Conservation (phyloP, 169 alveolate species). For the Cystoisospora suis region DNA sequence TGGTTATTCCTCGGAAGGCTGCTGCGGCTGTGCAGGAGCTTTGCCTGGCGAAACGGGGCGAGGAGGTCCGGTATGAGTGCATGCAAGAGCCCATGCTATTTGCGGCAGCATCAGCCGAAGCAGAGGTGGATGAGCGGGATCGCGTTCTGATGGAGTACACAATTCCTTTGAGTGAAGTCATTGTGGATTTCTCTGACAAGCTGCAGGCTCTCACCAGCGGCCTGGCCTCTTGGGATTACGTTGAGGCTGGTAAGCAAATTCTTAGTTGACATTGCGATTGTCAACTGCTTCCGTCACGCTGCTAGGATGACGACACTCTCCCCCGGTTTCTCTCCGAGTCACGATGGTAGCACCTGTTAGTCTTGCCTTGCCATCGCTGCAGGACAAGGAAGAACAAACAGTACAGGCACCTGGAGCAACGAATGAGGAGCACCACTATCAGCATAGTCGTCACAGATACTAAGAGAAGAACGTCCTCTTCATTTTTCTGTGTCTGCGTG, state of each 20-base stretch:
- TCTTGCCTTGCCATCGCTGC: no score
- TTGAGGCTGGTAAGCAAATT: slow-evolving; percentile 50
- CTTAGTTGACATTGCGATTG: not conserved
- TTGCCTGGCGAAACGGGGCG: slow-evolving; percentile 53
- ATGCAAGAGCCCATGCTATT: not conserved
- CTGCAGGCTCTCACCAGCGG: slow-evolving; percentile 91
- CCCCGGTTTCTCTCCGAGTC: no score
- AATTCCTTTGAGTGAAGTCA: slow-evolving; percentile 91
- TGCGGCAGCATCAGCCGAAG: not conserved
- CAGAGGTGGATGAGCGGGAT: not conserved
- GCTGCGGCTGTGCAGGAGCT: slow-evolving; percentile 53
- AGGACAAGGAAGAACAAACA: no score
- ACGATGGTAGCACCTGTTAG: no score
- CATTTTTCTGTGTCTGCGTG: no score
- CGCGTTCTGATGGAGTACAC: slow-evolving; percentile 77
- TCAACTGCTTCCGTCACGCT: no score
- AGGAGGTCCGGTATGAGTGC: slow-evolving; percentile 41
- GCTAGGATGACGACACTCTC: no score
- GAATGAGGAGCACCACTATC: no score
- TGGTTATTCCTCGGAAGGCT: slow-evolving; percentile 34
- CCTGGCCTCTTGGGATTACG: slow-evolving; percentile 65
- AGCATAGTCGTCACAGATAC: no score
- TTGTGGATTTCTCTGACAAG: slow-evolving; percentile 89
- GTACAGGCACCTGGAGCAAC: no score
- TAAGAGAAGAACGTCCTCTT: no score